Evolutionary conservation across 768 basidiomycete genomes (phyloP).

Genomic region (Coprinopsis sp.): DNA sequence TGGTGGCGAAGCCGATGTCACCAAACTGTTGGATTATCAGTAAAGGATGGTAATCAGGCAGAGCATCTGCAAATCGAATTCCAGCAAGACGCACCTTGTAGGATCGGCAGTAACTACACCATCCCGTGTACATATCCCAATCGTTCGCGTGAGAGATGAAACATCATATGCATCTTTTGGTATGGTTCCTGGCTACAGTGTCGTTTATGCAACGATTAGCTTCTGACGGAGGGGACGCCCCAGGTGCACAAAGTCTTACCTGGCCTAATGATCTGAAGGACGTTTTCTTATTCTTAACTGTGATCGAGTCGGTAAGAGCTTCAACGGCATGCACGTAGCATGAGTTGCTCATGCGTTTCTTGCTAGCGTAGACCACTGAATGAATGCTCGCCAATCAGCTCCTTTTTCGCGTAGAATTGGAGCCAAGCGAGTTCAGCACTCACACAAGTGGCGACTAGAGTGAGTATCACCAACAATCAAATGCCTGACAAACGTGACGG

Average conservation of each 20-base stretch:
- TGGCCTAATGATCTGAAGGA: constrained; percentile 65
- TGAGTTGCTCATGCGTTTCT: constrained; percentile 54
- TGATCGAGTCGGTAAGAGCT: constrained; percentile 37
- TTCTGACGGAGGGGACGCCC: not conserved
- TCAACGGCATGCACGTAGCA: constrained; percentile 56
- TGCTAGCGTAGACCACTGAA: constrained; percentile 66
- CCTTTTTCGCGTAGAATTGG: not conserved
- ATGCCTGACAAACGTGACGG: constrained; percentile 59
- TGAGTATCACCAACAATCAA: constrained; percentile 48
- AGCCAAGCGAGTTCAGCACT: constrained; percentile 17
- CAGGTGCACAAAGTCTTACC: constrained; percentile 33
- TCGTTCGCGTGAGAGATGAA: constrained; percentile 52
- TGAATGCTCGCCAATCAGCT: not conserved
- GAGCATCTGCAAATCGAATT: not conserved
- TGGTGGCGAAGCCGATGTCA: constrained; percentile 41
- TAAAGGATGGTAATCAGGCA: constrained; percentile 27
- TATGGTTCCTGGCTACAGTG: constrained; percentile 55
- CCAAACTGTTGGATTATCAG: constrained; percentile 15
- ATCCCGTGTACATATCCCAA: constrained; percentile 62
- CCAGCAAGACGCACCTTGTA: constrained; percentile 46
- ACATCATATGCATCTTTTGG: constrained; percentile 67
- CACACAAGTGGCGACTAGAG: constrained; percentile 57
- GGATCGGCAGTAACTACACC: constrained; percentile 66
- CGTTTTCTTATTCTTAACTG: constrained; percentile 25
- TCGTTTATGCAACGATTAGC: not conserved